phyloP scores from a whole-genome alignment of 164 flowering plant genomes.

The Kalanchoe fedtschenkoi region DNA sequence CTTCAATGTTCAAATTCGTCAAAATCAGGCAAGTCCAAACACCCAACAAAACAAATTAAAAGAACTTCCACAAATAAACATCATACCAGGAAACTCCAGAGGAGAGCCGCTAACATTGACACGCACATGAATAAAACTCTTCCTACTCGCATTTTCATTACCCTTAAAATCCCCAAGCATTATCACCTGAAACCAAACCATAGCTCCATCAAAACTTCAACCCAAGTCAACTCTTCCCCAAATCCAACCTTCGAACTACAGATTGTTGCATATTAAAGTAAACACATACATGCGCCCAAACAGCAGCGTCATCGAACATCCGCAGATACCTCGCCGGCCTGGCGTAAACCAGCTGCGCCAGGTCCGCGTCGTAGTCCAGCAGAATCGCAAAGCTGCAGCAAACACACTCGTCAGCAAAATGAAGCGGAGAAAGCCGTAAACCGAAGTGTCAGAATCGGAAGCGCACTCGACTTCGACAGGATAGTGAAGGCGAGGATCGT shows the following conservation, averaged over 20 bases:
- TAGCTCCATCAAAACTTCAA: no score
- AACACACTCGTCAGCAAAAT: slow-evolving; percentile 23
- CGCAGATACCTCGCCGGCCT: neutral
- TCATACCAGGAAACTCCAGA: slow-evolving; percentile 64
- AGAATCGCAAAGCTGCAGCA: neutral
- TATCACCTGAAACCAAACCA: neutral
- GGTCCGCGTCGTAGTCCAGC: neutral
- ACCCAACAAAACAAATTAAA: neutral
- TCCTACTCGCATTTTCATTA: slow-evolving; percentile 23
- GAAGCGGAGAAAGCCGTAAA: neutral
- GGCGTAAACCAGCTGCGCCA: neutral
- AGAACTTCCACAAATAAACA: neutral
- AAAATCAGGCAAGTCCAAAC: slow-evolving; percentile 1
- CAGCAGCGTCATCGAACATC: neutral
- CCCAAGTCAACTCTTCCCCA: no score
- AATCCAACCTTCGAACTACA: neutral
- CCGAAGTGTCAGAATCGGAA: neutral
- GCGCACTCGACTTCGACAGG: slow-evolving; percentile 58
- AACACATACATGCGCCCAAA: neutral
- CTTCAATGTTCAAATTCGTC: slow-evolving; percentile 18
- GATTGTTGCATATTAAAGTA: neutral
- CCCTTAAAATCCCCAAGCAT: slow-evolving; percentile 37
- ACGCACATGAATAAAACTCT: slow-evolving; percentile 67
- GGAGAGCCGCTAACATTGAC: slow-evolving; percentile 53
- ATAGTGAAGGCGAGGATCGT: slow-evolving; percentile 62